A percentile compares a stretch with the other conserved stretches of the same genome.
Evolutionary conservation across 768 basidiomycete species (phyloP).

Genomic region (Russula sp.): DNA sequence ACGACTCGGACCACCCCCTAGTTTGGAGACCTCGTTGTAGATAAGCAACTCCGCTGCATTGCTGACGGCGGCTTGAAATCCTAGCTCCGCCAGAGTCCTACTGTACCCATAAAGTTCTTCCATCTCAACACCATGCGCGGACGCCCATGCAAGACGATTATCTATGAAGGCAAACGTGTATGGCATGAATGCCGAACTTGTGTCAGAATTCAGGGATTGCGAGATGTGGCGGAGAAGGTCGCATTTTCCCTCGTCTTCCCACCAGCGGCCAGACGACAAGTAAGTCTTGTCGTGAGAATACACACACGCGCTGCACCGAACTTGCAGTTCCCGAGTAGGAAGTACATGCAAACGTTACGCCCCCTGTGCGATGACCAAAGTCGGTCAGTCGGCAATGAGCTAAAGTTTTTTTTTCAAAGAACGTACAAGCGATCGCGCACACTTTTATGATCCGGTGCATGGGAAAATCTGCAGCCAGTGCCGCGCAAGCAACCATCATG

Average conservation of each 20-base stretch:
- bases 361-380: conserved; percentile 40
- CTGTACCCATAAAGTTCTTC: background rate
- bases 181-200: conserved; percentile 6
- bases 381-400: background rate
- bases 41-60: background rate
- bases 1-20: background rate
- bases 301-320: conserved; percentile 42
- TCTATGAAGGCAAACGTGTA: conserved; percentile 9
- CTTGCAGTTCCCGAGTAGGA: conserved; percentile 43
- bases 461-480: conserved; percentile 45
- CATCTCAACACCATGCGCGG: conserved; percentile 4
- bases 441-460: conserved; percentile 55
- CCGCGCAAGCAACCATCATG: conserved; percentile 49
- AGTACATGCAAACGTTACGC: conserved; percentile 49
- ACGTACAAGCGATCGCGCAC: conserved; percentile 54
- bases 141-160: conserved; percentile 14
- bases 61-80: background rate
- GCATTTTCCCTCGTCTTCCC: conserved; percentile 33
- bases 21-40: too few species aligned
- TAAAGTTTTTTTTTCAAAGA: background rate
- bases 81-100: background rate
- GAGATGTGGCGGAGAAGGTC: background rate
- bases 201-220: background rate
- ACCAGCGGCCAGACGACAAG: conserved; percentile 49
- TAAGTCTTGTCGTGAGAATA: conserved; percentile 50